phyloP scores from a whole-genome alignment of 345 rosid genomes.

The Corchorus olitorius region DNA sequence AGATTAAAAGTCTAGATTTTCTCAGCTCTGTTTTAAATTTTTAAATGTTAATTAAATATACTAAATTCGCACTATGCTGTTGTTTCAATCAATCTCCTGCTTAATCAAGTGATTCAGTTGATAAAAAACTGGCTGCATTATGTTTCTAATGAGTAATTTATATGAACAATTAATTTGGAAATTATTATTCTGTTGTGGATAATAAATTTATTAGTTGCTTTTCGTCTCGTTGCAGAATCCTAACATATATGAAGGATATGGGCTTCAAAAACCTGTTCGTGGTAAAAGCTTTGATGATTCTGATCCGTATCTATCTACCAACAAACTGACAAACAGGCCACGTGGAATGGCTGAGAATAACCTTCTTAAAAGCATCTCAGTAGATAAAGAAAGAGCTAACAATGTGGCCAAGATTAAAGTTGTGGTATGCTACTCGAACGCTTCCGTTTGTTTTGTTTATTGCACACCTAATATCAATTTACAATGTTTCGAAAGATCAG shows the following conservation, averaged over 20 bases:
- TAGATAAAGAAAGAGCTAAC: constrained; percentile 52
- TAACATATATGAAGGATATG: constrained; percentile 25
- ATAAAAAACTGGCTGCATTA: neutral
- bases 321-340: constrained; percentile 25
- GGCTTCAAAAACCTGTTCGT: constrained; percentile 30
- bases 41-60: neutral
- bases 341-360: constrained; percentile 37
- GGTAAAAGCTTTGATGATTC: constrained; percentile 40
- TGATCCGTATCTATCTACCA: constrained; percentile 31
- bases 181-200: constrained; percentile 8
- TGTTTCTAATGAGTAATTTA: neutral
- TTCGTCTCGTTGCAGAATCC: constrained; percentile 23
- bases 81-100: neutral
- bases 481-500: neutral
- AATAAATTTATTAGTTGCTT: neutral
- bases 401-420: constrained; percentile 70
- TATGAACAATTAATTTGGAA: neutral
- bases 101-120: neutral
- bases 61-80: neutral
- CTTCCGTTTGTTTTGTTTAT: neutral
- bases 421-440: constrained; percentile 42
- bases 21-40: constrained; percentile 7
- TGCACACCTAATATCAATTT: neutral
- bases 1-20: constrained; percentile 3
- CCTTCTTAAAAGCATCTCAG: constrained; percentile 46